A percentile compares a stretch with the other conserved stretches of the same genome.
Evolutionary conservation across 768 basidiomycete genomes (phyloP).

Genomic region (Mycena epipterygia): DNA sequence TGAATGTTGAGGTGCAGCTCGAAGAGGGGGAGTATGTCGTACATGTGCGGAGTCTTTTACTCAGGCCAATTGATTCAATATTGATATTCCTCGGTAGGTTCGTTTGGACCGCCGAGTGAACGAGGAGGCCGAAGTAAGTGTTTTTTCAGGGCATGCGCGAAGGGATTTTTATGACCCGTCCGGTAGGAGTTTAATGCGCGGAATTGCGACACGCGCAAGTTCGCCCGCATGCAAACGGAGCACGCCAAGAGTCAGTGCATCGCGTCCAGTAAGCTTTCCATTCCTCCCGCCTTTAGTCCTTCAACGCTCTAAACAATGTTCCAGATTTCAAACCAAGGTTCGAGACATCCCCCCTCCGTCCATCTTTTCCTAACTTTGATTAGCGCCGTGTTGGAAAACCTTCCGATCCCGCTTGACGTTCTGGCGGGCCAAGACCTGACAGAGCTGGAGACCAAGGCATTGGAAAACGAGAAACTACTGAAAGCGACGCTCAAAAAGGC

Average conservation of each 20-base stretch:
- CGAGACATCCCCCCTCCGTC: constrained; percentile 27
- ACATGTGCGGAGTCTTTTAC: constrained; percentile 45
- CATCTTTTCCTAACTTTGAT: background rate
- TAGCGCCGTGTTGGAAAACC: constrained; percentile 38
- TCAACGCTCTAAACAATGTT: constrained; percentile 1
- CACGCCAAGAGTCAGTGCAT: constrained; percentile 62
- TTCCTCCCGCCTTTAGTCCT: background rate
- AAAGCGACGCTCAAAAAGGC: constrained; percentile 1
- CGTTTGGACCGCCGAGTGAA: constrained; percentile 30
- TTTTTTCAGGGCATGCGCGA: background rate
- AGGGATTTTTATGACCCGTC: constrained; percentile 26
- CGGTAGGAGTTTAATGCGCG: constrained; percentile 18
- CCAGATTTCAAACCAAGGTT: constrained; percentile 43
- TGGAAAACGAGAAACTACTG: constrained; percentile 25
- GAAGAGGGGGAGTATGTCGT: constrained; percentile 61
- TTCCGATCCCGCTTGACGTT: constrained; percentile 51
- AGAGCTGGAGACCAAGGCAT: constrained; percentile 48
- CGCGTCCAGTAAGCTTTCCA: constrained; percentile 55
- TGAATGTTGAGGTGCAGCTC: constrained; percentile 57
- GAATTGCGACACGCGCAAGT: constrained; percentile 36
- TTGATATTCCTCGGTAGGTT: constrained; percentile 45
- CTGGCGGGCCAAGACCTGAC: constrained; percentile 53
- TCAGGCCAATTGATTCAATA: background rate
- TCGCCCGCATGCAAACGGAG: constrained; percentile 53
- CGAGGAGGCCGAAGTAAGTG: constrained; percentile 2